phyloP scores from a whole-genome alignment of 192 early-diverging fungal species.

The Thoreauomyces humboldtii region DNA sequence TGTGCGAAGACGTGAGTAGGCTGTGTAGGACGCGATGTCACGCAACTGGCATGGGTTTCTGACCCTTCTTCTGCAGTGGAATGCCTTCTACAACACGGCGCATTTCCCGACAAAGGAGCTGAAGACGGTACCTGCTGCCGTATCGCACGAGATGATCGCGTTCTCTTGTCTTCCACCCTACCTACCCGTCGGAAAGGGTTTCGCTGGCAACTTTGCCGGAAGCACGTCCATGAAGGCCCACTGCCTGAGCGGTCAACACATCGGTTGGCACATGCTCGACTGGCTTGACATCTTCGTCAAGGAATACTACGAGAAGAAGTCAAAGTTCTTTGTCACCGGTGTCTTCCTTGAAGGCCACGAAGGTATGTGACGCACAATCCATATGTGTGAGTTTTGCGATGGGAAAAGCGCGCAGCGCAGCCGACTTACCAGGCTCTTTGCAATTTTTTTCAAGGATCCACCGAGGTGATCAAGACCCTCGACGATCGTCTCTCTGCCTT shows the following conservation, averaged over 20 bases:
- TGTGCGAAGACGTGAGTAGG: constrained; percentile 6
- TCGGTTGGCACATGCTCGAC: constrained; percentile 8
- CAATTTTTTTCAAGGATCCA: background rate
- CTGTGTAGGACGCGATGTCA: background rate
- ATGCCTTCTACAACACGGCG: background rate
- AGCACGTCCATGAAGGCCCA: background rate
- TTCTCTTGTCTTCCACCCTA: constrained; percentile 1
- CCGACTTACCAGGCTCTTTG: too few relatives aligned
- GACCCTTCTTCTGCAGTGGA: constrained; percentile 5
- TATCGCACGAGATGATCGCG: constrained; percentile 1
- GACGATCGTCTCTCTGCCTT: constrained; percentile 1
- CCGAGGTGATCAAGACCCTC: background rate
- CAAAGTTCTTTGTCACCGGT: constrained; percentile 7
- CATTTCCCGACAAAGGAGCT: background rate
- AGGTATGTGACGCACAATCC: too few relatives aligned
- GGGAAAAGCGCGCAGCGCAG: too few relatives aligned
- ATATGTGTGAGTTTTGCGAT: too few relatives aligned
- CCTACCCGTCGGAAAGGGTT: constrained; percentile 7
- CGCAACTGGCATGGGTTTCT: background rate
- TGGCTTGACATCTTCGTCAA: background rate
- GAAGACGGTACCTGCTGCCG: background rate
- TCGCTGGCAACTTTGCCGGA: constrained; percentile 7
- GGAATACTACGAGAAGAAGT: background rate
- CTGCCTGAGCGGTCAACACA: background rate
- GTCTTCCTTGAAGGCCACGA: constrained; percentile 9